These are phyloP conservation scores for Erodium moschatum DNA, from an alignment of 441 rosid species.

Conservation along the genomic window DNA sequence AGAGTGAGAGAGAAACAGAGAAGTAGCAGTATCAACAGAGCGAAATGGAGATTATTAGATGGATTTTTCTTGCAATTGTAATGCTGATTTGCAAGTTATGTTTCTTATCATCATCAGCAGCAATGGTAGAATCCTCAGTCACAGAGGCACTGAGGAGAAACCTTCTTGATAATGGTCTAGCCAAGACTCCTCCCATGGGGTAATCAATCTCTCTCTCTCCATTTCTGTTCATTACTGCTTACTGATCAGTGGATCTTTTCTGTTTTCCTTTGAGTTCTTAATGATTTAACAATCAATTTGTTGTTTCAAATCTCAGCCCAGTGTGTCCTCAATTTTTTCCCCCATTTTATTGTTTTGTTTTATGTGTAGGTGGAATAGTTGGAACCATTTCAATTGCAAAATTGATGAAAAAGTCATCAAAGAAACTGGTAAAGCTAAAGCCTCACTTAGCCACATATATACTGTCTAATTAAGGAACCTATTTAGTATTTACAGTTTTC, in stretches of 20 bases:
- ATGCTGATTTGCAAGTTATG: neutral
- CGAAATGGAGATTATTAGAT: constrained; percentile 2
- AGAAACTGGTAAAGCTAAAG: constrained; percentile 47
- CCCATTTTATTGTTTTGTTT: neutral
- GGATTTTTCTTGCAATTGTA: neutral
- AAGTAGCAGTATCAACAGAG: neutral
- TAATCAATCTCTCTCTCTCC: constrained; percentile 8
- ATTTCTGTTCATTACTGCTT: neutral
- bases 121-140: constrained; percentile 5
- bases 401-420: constrained; percentile 57
- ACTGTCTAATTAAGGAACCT: neutral
- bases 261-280: neutral
- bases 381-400: constrained; percentile 65
- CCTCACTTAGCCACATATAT: neutral
- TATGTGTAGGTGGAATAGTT: constrained; percentile 67
- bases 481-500: neutral
- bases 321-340: neutral
- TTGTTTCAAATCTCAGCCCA: neutral
- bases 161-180: constrained; percentile 60
- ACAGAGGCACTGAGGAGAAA: constrained; percentile 27
- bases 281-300: no score
- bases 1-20: neutral
- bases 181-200: constrained; percentile 81
- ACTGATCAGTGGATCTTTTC: neutral
- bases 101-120: constrained; percentile 20